These are phyloP conservation scores for Neofusicoccum ribis DNA, from an alignment of 2,329 filamentous ascomycete genomes.

Conservation along the genomic window DNA sequence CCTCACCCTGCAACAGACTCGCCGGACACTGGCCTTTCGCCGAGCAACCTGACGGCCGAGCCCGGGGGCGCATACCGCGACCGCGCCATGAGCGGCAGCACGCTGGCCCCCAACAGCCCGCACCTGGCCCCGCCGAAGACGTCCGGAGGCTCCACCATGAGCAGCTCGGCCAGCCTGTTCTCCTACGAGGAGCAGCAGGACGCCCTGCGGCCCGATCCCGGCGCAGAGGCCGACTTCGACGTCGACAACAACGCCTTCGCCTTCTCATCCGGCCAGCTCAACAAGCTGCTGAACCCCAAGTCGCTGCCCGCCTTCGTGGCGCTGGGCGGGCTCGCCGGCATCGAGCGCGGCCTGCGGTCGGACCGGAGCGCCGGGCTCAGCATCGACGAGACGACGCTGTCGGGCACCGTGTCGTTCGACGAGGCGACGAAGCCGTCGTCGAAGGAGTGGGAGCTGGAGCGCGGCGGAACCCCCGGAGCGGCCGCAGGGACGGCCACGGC, in stretches of 20 bases:
- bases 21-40: neutral
- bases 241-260: constrained; percentile 77
- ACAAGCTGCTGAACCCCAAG: constrained; percentile 80
- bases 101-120: neutral
- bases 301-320: constrained; percentile 73
- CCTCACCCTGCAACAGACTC: neutral
- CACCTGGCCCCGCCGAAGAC: constrained; percentile 13
- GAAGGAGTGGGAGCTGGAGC: neutral
- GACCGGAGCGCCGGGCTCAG: constrained; percentile 66
- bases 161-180: constrained; percentile 17
- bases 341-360: constrained; percentile 73
- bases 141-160: constrained; percentile 12
- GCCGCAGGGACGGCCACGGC: constrained; percentile 26
- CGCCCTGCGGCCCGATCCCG: constrained; percentile 74
- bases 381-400: constrained; percentile 64
- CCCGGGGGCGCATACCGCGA: neutral
- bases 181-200: constrained; percentile 44
- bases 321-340: constrained; percentile 68
- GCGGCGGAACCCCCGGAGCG: constrained; percentile 27
- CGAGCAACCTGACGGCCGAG: neutral
- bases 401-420: constrained; percentile 68
- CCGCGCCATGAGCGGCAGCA: constrained; percentile 20
- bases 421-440: constrained; percentile 49
- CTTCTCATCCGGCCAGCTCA: constrained; percentile 77
- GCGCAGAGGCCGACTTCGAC: constrained; percentile 72